Conservation (phyloP, 2,329 filamentous ascomycete genomes). For the Colletotrichum sp. region DNA sequence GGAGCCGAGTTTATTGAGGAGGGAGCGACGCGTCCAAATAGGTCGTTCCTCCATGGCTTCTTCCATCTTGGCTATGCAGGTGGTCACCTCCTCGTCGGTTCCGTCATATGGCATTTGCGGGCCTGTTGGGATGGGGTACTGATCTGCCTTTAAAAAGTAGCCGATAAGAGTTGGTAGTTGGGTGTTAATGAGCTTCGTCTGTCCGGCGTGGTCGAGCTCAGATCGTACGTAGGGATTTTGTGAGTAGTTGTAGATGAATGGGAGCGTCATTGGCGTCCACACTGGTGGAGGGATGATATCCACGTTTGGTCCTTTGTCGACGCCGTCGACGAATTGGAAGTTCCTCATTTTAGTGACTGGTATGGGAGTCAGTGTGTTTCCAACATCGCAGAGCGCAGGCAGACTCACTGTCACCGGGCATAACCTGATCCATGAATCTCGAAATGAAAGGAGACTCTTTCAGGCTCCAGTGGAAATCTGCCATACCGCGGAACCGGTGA, state of each 20-base stretch:
- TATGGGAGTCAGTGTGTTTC: constrained; percentile 42
- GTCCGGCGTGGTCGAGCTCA: constrained; percentile 60
- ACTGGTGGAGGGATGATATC: constrained; percentile 81
- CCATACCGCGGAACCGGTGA: constrained; percentile 84
- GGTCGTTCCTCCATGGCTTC: constrained; percentile 75
- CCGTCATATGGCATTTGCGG: constrained; percentile 66
- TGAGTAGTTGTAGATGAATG: constrained; percentile 81
- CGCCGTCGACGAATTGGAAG: constrained; percentile 67
- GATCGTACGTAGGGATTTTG: constrained; percentile 82
- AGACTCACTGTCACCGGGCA: constrained; percentile 71
- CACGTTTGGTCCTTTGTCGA: constrained; percentile 59
- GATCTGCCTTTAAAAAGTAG: constrained; percentile 64
- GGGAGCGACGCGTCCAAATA: constrained; percentile 84
- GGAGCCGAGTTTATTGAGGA: constrained; percentile 73
- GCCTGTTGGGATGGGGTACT: constrained; percentile 65
- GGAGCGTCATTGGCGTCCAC: constrained; percentile 76
- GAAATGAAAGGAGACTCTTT: constrained; percentile 71
- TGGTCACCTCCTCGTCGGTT: constrained; percentile 65
- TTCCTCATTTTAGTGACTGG: constrained; percentile 49
- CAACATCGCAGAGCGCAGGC: not conserved
- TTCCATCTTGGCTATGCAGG: constrained; percentile 68
- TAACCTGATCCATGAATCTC: constrained; percentile 72
- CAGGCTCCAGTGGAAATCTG: constrained; percentile 86
- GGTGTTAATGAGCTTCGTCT: constrained; percentile 59
- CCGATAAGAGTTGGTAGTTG: constrained; percentile 63